Evolutionary conservation across 139 green algal genomes (phyloP), one percentile per base, ranked within the genome.

Genomic region (Ostreobium quekettii): DNA sequence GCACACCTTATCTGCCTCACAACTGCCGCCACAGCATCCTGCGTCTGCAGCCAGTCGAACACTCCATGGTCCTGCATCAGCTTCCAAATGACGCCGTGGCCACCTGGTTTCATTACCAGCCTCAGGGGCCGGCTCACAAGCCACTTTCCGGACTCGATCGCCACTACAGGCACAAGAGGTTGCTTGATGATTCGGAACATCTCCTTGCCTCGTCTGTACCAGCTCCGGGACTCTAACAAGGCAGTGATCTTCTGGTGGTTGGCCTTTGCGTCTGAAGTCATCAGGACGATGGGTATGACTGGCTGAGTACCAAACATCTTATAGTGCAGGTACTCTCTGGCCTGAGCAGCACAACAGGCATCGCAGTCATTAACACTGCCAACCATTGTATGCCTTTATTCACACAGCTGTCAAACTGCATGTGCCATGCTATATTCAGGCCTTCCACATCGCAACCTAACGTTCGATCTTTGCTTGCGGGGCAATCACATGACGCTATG

Each of bases 61-160:
- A 93, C 78, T 22, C 89, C 92, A 63, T 91, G 70, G 75, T 99
- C 94, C 22, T 80, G 74, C 88, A 97, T 95, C 15, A 99, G 86
- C 83, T 99, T 99, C 94, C 94, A 99, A 65, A 99, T 95, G 37
- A 89, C 94, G 8, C 94, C 94, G 73, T 99, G 94, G 6, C 94
- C 94, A 28, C 94, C 93, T 3, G 94, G 94, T 79, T 97, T 97
- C 71, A 96, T 82, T 71, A 95, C 69, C 47, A 96, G 68, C 68
- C 47, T 33, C 32, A 88, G 53, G 2, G 75, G 66, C 24, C 48
- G 66, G 0, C 71, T 73, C 57, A 94, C 42, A 64, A 93, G 61
- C 90, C 91, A 97, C 62, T 78, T 59, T 15, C 88, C 91, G 62
- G 92, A 80, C 29, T 80, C 76, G 35, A 82, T 83, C 8, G 46